Evolutionary conservation across 768 basidiomycete species (phyloP), one percentile per base, ranked within the genome.

Genomic region (Symmetrospora coprosmae): DNA sequence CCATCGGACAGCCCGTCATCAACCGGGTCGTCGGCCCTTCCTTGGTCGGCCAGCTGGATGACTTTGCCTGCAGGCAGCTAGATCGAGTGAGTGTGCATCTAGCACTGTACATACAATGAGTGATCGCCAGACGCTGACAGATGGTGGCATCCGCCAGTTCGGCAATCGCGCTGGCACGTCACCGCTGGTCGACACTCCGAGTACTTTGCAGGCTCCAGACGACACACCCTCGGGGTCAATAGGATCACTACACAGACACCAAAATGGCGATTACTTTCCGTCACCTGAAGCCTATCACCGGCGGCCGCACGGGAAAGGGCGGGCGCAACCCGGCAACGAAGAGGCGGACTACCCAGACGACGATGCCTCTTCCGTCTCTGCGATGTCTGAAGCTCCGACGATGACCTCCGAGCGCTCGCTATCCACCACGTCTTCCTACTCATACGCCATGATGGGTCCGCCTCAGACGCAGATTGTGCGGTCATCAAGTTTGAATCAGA

Each of bases 1-100:
- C 82, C 17, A 81, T 89, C 38, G 85, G 86, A 27, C 77, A 82
- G 17, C 87, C 87, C 27, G 87, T 87, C 47, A 83, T 88, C 50
- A 80, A 85, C 59, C 79, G 83, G 27, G 76, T 89, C 0, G 43
- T 66, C 13, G 47, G 46, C 9, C 50, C 52, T 0, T 45, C 28
- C 21, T 85, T 86, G 9, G 83, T 85, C 17, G 66, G 64, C 14
- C 64, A 66, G 78, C 73, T 90, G 14, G 88, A 90, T 64, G 86
- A 87, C 62, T 89, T 89, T 72, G 87, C 88, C 1, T 87, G 85
- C 69, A 78, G 86, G 60, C 87, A 90, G 70, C 77, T 91, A 38
- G 87, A 90, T 73, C 78, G 81, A 71, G 85, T 89, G 30, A 33
- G 55, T 52, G 21, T 11, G 31, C 31, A 7, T 21, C 4, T 52